A percentile compares a stretch with the other conserved stretches of the same genome.
Evolutionary conservation across 108 stramenopile species (phyloP).

Genomic region (Skeletonema costatum): DNA sequence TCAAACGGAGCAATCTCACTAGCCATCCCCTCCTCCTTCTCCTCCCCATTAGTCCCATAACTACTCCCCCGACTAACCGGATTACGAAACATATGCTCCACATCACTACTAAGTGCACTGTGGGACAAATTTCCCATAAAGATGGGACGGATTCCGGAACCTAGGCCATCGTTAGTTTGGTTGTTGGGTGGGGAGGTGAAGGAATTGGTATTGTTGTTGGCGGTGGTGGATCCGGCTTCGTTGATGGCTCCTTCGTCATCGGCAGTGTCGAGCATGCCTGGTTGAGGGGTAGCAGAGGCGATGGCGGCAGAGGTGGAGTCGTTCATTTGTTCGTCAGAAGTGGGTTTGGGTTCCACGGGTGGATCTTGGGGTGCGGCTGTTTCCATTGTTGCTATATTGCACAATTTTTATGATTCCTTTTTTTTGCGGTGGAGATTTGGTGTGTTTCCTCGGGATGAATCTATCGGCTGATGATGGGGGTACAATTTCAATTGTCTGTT

Average conservation of each 20-base stretch:
- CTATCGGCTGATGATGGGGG: too few species aligned
- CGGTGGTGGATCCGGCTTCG: background rate
- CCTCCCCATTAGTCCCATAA: background rate
- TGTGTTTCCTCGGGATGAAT: too few species aligned
- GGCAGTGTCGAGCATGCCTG: background rate
- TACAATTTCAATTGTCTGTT: too few species aligned
- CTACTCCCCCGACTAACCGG: background rate
- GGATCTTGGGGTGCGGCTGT: background rate
- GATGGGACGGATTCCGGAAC: background rate
- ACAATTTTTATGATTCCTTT: background rate
- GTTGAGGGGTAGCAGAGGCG: too few species aligned
- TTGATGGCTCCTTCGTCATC: background rate
- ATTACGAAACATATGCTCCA: background rate
- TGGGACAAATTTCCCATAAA: background rate
- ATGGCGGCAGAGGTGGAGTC: background rate
- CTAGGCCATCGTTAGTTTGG: background rate
- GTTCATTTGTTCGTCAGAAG: background rate
- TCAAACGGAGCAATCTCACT: conserved; percentile 3
- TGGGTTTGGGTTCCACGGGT: background rate
- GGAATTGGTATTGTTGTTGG: background rate
- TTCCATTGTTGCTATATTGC: background rate
- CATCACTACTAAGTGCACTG: background rate
- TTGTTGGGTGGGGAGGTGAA: too few species aligned
- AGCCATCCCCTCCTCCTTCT: conserved; percentile 2
- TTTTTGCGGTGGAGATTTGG: background rate